Conservation (phyloP, 2,329 filamentous ascomycete species). For the Talaromyces sp. region DNA sequence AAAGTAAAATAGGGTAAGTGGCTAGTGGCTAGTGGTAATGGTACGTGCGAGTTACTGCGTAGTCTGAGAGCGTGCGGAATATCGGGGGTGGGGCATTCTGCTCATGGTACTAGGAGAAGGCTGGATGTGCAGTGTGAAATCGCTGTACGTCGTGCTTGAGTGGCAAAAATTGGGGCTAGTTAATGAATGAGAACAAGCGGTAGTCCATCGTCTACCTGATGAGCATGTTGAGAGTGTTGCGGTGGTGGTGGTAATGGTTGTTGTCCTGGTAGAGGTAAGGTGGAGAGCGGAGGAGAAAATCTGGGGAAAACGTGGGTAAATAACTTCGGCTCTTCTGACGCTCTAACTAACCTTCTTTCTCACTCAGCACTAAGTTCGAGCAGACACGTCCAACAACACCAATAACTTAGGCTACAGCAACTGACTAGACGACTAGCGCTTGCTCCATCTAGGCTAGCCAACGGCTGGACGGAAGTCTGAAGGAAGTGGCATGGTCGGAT, state of each 20-base stretch:
- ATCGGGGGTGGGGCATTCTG: constrained; percentile 13
- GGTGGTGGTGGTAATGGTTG: not conserved
- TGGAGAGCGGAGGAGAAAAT: constrained; percentile 11
- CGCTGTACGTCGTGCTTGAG: not conserved
- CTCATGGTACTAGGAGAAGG: not conserved
- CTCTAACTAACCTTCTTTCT: not conserved
- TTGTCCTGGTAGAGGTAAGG: not conserved
- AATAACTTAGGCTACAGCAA: not conserved
- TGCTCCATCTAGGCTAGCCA: not conserved
- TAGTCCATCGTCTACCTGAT: not conserved
- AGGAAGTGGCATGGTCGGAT: not conserved
- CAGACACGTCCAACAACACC: not conserved
- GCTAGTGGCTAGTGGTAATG: not conserved
- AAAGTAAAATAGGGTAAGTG: not conserved
- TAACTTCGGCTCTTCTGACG: not conserved
- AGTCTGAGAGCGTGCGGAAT: constrained; percentile 4
- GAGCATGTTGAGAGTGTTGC: not conserved
- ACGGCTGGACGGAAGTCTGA: constrained; percentile 4
- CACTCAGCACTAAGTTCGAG: not conserved
- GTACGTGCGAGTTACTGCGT: not conserved
- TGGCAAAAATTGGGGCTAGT: not conserved
- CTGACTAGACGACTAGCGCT: not conserved
- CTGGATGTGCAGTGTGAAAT: not conserved
- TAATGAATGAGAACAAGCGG: too few species aligned
- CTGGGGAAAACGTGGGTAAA: constrained; percentile 18